Conservation (phyloP, 2,329 filamentous ascomycete genomes). For the Chaetomium globosum region DNA sequence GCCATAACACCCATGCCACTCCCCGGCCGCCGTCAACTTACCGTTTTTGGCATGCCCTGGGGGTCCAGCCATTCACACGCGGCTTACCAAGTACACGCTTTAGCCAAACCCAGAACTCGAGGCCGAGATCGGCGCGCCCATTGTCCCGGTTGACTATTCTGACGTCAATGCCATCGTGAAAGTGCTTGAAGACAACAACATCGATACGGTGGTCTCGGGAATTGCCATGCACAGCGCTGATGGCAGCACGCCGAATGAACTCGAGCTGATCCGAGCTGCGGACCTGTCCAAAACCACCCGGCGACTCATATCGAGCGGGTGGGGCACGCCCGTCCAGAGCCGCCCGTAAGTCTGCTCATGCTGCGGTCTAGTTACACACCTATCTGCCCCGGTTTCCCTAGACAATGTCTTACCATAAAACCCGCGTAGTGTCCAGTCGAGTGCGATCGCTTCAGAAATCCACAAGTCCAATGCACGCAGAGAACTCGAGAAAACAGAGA, state of each 20-base stretch:
- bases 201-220: conserved; percentile 51
- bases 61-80: too few species aligned
- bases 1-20: conserved; percentile 10
- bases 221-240: conserved; percentile 41
- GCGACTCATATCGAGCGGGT: conserved; percentile 50
- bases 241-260: conserved; percentile 31
- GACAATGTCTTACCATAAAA: background rate
- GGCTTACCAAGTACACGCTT: too few species aligned
- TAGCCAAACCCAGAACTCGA: conserved; percentile 21
- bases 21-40: background rate
- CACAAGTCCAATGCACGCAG: conserved; percentile 23
- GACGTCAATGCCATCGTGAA: conserved; percentile 34
- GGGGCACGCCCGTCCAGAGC: conserved; percentile 42
- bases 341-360: conserved; percentile 41
- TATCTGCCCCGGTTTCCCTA: background rate
- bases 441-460: conserved; percentile 16
- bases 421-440: background rate
- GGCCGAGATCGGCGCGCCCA: conserved; percentile 35
- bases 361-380: too few species aligned
- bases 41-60: background rate
- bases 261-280: conserved; percentile 48
- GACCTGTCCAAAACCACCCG: conserved; percentile 44
- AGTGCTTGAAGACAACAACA: conserved; percentile 42
- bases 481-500: conserved; percentile 38
- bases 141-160: conserved; percentile 40